Evolutionary conservation across 2,329 filamentous ascomycete species (phyloP), one percentile per base, ranked within the genome.

Genomic region (Ceratocystis ficicola): DNA sequence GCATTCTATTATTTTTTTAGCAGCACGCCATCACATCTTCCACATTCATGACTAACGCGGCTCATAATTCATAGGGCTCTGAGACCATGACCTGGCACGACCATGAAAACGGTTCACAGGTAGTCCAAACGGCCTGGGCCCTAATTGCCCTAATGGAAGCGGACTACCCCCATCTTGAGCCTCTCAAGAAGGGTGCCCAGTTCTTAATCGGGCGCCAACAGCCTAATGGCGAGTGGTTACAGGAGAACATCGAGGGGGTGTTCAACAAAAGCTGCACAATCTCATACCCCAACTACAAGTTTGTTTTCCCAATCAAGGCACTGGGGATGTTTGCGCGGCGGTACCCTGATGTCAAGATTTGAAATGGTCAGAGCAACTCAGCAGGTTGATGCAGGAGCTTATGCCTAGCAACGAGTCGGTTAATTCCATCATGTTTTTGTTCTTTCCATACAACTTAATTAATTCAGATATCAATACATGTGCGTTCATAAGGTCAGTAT

Each of bases 201-300:
- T 79, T 99, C 71, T 83, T 99, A 69, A 93, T 96, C 86, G 77
- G 81, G 36, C 83, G 93, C 62, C 94, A 99, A 77, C 86, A 90
- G 75, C 73, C 79, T 2, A 96, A 96, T 72, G 94, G 94, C 44
- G 92, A 96, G 77, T 99, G 94, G 94, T 74, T 89, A 70, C 92
- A 96, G 74, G 94, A 97, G 75, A 87, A 88, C 0, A 97, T 99
- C 71, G 94, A 99, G 75, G 94, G 94, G 1, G 94, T 99, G 10
- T 99, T 99, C 77, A 99, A 99, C 77, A 96, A 96, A 79, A 94
- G 87, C 72, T 97, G 93, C 80, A 97, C 96, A 90, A 99, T 99
- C 70, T 94, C 90, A 0, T 99, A 99, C 73, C 93, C 93, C 55
- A 99, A 99, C 79, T 99, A 99, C 80, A 99, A 97, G 79, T 94